phyloP scores from a whole-genome alignment of 1,284 basidiomycete genomes.

The Ceratobasidium theobromae region DNA sequence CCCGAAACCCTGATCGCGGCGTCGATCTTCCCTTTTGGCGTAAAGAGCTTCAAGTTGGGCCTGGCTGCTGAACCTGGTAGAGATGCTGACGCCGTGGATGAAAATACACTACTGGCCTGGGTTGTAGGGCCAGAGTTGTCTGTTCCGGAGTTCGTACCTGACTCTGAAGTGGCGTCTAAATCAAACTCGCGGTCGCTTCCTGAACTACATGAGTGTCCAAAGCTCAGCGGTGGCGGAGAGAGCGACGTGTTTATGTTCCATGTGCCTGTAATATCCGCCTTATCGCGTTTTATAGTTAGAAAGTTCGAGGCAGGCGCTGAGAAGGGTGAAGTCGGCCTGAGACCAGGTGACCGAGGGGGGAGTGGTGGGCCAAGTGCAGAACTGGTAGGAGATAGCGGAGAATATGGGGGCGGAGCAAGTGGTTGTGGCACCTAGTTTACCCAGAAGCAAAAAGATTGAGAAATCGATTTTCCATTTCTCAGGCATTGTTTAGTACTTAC shows the following conservation, averaged over 20 bases:
- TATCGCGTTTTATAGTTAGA: slow-evolving; percentile 22
- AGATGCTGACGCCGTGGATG: background rate
- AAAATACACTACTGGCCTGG: background rate
- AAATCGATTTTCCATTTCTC: too few relatives aligned
- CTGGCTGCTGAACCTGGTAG: background rate
- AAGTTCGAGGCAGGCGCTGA: slow-evolving; percentile 22
- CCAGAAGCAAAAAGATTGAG: too few relatives aligned
- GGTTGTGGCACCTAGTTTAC: slow-evolving; percentile 2
- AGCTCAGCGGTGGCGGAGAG: background rate
- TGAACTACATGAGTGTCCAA: background rate
- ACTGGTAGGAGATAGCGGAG: background rate
- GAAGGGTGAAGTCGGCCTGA: slow-evolving; percentile 12
- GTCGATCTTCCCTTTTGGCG: slow-evolving; percentile 25
- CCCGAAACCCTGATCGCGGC: slow-evolving; percentile 25
- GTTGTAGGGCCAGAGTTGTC: background rate
- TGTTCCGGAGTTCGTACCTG: background rate
- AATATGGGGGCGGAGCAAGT: background rate
- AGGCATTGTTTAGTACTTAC: background rate
- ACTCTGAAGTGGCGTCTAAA: slow-evolving; percentile 10
- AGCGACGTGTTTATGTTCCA: slow-evolving; percentile 27
- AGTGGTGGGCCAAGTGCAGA: background rate
- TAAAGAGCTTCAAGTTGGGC: slow-evolving; percentile 12
- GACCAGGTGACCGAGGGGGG: slow-evolving; percentile 17
- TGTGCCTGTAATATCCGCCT: slow-evolving; percentile 21
- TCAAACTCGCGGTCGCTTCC: slow-evolving; percentile 2